Percentiles rank a stretch among this genome's conserved stretches.
These are phyloP conservation scores for Aspergillus coremiiformis DNA, from an alignment of 495 filamentous ascomycete species.

Conservation along the genomic window DNA sequence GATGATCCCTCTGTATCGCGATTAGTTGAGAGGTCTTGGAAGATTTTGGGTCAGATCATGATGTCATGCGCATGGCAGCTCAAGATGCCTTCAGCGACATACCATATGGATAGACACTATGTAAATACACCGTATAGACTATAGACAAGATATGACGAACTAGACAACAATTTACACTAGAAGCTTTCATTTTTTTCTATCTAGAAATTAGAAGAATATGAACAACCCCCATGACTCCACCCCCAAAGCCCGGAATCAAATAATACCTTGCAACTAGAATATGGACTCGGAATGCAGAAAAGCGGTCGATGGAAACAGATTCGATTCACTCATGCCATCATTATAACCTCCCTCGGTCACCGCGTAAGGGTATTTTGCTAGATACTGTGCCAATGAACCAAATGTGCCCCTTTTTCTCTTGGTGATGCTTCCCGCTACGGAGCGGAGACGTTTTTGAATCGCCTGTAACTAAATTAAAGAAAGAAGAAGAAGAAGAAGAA, in stretches of 20 bases:
- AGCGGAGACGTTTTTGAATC: neutral
- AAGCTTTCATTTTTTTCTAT: slow-evolving; percentile 33
- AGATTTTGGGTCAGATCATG: no score
- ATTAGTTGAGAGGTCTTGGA: slow-evolving; percentile 9
- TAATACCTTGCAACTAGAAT: slow-evolving; percentile 5
- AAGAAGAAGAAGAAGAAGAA: no score
- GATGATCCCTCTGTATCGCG: slow-evolving; percentile 34
- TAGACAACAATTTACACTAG: neutral
- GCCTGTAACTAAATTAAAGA: slow-evolving; percentile 1
- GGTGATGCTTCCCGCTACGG: neutral
- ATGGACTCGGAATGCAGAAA: slow-evolving; percentile 11
- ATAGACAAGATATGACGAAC: slow-evolving; percentile 2
- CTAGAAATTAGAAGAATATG: slow-evolving; percentile 25
- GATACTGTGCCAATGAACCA: slow-evolving; percentile 5
- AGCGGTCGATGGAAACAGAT: slow-evolving; percentile 10
- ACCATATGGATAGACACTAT: no score
- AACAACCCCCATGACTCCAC: slow-evolving; percentile 11
- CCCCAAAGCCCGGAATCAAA: slow-evolving; percentile 12
- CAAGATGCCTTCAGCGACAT: no score
- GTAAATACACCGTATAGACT: slow-evolving; percentile 5
- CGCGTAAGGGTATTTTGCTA: slow-evolving; percentile 4
- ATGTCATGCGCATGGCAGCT: no score
- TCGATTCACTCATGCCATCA: slow-evolving; percentile 8
- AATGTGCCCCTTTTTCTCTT: neutral
- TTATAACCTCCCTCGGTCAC: slow-evolving; percentile 6